Evolutionary conservation across 192 early-diverging fungal species (phyloP).

Genomic region (Linnemannia elongata): DNA sequence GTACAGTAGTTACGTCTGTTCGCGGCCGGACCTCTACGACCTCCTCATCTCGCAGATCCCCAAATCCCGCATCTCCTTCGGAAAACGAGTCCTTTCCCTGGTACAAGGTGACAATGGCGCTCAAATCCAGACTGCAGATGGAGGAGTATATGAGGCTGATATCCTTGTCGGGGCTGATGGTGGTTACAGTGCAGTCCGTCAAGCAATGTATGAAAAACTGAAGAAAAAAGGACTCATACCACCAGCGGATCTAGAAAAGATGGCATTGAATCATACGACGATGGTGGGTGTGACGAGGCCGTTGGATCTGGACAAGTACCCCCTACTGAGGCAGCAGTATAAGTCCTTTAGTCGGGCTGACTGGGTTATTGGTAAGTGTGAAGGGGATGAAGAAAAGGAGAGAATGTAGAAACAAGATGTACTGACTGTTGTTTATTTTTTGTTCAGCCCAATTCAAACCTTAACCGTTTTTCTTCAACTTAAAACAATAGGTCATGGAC

Average conservation of each 20-base stretch:
- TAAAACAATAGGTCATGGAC: background rate
- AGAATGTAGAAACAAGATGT: background rate
- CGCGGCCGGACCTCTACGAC: constrained; percentile 19
- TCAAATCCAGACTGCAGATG: constrained; percentile 24
- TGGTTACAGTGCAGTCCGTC: constrained; percentile 29
- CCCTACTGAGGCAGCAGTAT: background rate
- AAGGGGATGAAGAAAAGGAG: background rate
- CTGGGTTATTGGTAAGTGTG: constrained; percentile 8
- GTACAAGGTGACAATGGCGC: constrained; percentile 25
- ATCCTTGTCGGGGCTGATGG: constrained; percentile 56
- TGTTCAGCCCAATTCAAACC: too few species aligned
- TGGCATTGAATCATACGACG: background rate
- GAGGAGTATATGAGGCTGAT: constrained; percentile 12
- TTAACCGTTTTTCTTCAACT: background rate
- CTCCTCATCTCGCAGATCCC: constrained; percentile 1
- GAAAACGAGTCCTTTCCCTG: constrained; percentile 22
- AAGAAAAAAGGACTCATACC: background rate
- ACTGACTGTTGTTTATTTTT: background rate
- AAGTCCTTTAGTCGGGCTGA: background rate
- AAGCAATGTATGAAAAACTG: constrained; percentile 10
- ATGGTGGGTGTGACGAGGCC: constrained; percentile 15
- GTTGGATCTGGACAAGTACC: constrained; percentile 11
- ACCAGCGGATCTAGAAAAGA: background rate
- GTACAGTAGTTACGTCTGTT: background rate
- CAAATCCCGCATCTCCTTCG: constrained; percentile 8